A percentile compares a stretch with the other conserved stretches of the same genome.
These are phyloP conservation scores for Hypoxylon intermedium DNA, from an alignment of 495 filamentous ascomycete genomes.

Conservation along the genomic window DNA sequence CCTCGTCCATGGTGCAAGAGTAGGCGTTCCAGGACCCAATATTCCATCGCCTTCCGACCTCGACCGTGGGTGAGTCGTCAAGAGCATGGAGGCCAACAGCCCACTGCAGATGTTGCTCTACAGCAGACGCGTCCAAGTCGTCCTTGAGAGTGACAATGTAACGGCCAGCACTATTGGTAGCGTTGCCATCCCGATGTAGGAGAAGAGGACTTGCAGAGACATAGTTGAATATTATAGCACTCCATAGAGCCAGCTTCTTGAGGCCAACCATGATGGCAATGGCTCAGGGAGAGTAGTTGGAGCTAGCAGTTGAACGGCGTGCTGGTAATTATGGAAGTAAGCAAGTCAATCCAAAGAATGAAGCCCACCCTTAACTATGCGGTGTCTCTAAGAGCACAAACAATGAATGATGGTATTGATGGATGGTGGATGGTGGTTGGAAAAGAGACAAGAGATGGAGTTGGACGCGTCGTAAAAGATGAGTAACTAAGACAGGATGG, in stretches of 20 bases:
- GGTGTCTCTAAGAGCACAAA: not conserved
- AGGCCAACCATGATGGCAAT: slow-evolving; percentile 11
- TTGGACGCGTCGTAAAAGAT: not conserved
- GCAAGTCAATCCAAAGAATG: slow-evolving; percentile 8
- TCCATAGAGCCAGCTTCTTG: slow-evolving; percentile 7
- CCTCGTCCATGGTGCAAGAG: slow-evolving; percentile 46
- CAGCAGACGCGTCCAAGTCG: slow-evolving; percentile 43
- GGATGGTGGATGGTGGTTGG: not conserved
- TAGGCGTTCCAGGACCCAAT: slow-evolving; percentile 52
- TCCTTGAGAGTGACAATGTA: slow-evolving; percentile 63
- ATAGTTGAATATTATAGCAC: not conserved
- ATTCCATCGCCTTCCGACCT: slow-evolving; percentile 45
- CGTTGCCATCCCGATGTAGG: not conserved
- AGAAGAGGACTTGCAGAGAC: not conserved
- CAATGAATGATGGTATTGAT: not conserved
- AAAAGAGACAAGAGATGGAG: not conserved
- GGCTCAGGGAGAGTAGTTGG: not conserved
- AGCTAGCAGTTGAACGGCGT: not conserved
- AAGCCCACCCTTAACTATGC: not conserved
- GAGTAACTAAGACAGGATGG: too few relatives aligned
- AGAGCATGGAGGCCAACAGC: slow-evolving; percentile 40
- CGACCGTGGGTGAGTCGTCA: slow-evolving; percentile 43
- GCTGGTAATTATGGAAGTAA: not conserved
- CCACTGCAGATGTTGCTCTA: slow-evolving; percentile 48
- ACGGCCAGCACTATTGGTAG: slow-evolving; percentile 45